Conservation (phyloP, 345 rosid genomes). For the Eucalyptus polyanthemos region DNA sequence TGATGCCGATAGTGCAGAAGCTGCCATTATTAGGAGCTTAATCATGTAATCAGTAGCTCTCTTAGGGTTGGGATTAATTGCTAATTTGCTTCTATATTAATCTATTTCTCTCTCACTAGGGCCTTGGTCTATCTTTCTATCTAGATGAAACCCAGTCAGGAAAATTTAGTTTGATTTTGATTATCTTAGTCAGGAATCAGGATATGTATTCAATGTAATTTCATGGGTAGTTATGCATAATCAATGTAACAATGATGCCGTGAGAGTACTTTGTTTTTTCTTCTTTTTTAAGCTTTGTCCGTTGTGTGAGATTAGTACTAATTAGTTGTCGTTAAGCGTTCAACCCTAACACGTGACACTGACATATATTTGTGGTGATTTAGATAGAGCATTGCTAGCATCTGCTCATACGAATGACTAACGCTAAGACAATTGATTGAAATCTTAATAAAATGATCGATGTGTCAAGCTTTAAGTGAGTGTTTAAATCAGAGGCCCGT, state of each 20-base stretch:
- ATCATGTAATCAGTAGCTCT: slow-evolving; percentile 22
- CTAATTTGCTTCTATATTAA: background rate
- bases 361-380: background rate
- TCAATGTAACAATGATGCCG: background rate
- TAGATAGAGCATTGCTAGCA: background rate
- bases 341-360: background rate
- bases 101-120: background rate
- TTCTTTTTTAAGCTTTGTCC: background rate
- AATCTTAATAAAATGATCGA: background rate
- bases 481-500: background rate
- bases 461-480: background rate
- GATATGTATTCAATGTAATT: background rate
- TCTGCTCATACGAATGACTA: background rate
- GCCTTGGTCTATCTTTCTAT: background rate
- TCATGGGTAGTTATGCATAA: background rate
- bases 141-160: background rate
- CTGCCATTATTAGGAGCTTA: slow-evolving; percentile 88
- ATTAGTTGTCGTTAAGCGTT: background rate
- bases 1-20: slow-evolving; percentile 84
- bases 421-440: background rate
- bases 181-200: background rate
- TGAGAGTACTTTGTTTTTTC: background rate
- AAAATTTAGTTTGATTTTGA: background rate
- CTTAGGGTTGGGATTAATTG: background rate
- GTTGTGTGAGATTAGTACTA: background rate